Evolutionary conservation across 2,329 filamentous ascomycete species (phyloP).

Genomic region (Triangularia setosa): DNA sequence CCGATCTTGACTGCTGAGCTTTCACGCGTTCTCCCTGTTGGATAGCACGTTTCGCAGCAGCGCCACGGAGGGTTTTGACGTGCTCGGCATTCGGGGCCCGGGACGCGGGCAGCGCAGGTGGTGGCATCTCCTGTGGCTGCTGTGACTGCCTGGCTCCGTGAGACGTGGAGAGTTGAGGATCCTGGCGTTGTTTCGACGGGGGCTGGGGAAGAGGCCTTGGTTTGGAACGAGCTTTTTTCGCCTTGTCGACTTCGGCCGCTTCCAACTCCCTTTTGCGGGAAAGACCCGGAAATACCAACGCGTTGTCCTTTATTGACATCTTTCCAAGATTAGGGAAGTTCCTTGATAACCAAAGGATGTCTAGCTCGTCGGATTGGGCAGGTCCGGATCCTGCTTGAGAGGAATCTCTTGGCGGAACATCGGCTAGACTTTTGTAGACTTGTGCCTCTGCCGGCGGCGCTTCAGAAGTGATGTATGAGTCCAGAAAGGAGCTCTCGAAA

Average conservation of each 20-base stretch:
- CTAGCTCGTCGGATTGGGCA: no score
- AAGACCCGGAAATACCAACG: background rate
- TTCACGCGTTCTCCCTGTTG: background rate
- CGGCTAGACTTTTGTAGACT: no score
- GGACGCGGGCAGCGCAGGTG: no score
- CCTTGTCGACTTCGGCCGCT: background rate
- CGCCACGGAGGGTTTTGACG: background rate
- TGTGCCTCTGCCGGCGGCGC: no score
- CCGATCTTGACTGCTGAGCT: background rate
- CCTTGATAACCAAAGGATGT: no score
- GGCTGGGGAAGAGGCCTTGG: background rate
- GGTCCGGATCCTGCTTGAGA: no score
- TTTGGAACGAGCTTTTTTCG: background rate
- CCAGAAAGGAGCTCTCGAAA: no score
- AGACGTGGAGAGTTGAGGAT: no score
- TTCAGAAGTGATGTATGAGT: no score
- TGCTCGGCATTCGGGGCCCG: background rate
- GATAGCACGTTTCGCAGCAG: background rate
- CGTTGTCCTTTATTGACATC: background rate
- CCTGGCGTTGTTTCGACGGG: no score
- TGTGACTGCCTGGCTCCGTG: no score
- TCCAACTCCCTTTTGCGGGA: background rate
- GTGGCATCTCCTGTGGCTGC: background rate
- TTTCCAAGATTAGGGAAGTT: background rate
- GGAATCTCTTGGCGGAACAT: no score